Evolutionary conservation across 495 filamentous ascomycete genomes (phyloP).

Genomic region (Platismatia glauca): DNA sequence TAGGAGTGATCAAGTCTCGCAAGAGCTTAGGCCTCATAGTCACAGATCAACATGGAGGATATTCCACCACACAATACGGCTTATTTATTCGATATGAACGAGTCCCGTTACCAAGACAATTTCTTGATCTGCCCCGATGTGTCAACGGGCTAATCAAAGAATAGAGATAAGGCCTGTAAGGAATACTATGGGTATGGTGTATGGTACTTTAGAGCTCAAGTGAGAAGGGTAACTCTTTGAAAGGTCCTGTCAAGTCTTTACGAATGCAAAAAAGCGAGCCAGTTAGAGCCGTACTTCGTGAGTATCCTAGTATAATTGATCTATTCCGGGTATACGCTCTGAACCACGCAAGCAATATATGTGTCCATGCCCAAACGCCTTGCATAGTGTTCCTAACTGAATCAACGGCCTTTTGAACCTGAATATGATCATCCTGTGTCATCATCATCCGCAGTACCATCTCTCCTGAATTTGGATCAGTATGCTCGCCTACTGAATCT

Average conservation of each 20-base stretch:
- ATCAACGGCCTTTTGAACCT: neutral
- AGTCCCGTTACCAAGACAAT: neutral
- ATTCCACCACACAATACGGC: neutral
- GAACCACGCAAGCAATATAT: neutral
- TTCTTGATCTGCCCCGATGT: neutral
- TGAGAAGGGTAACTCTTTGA: neutral
- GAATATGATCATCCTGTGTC: constrained; percentile 22
- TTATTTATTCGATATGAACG: neutral
- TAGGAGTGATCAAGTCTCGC: neutral
- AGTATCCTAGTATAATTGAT: neutral
- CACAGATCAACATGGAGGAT: neutral
- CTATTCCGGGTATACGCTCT: constrained; percentile 9
- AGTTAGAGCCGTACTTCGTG: neutral
- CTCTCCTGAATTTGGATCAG: constrained; percentile 29
- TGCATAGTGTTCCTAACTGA: neutral
- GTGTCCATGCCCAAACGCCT: constrained; percentile 1
- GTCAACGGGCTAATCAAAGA: too few relatives aligned
- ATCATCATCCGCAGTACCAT: constrained; percentile 45
- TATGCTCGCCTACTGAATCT: neutral
- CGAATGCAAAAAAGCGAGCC: neutral
- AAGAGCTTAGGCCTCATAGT: neutral
- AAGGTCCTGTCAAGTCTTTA: neutral
- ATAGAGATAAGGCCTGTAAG: too few relatives aligned
- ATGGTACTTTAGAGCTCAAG: neutral
- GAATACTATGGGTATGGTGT: too few relatives aligned